Evolutionary conservation across 106 monocot species (phyloP).

Genomic region (Iris macrosiphon): DNA sequence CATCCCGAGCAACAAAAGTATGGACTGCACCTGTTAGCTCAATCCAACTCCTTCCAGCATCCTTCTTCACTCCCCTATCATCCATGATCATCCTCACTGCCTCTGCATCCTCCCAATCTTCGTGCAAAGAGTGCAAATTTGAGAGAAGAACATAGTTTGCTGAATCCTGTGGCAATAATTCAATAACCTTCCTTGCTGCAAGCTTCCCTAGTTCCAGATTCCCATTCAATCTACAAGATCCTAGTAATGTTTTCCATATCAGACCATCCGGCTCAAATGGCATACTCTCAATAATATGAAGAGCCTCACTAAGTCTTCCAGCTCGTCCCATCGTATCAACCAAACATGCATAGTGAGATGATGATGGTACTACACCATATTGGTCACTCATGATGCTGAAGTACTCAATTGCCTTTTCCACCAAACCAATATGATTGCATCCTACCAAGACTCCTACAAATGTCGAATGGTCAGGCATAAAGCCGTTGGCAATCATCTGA

Average conservation of each 20-base stretch:
- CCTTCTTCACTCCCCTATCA: conserved; percentile 53
- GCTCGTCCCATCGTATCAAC: conserved; percentile 53
- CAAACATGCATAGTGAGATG: conserved; percentile 46
- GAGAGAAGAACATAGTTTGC: conserved; percentile 55
- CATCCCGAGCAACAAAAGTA: conserved; percentile 36
- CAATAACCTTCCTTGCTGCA: conserved; percentile 39
- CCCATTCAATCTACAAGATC: conserved; percentile 49
- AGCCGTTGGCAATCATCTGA: conserved; percentile 15
- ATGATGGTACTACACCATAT: conserved; percentile 30
- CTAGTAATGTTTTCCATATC: conserved; percentile 62
- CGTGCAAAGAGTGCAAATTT: conserved; percentile 49
- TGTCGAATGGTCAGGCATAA: conserved; percentile 48
- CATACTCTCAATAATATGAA: conserved; percentile 44
- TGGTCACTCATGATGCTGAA: conserved; percentile 34
- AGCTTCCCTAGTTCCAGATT: conserved; percentile 54
- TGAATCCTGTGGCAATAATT: conserved; percentile 34
- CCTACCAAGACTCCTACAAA: conserved; percentile 51
- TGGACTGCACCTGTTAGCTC: conserved; percentile 41
- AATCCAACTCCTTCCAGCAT: conserved; percentile 70
- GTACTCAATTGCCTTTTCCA: conserved; percentile 40
- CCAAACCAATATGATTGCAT: conserved; percentile 47
- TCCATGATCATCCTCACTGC: conserved; percentile 48
- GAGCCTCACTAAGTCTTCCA: conserved; percentile 41
- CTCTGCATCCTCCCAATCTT: conserved; percentile 46
- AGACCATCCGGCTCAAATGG: conserved; percentile 39